Conservation (phyloP, 2,329 filamentous ascomycete species). For the Phyllosticta paracitricarpa region DNA sequence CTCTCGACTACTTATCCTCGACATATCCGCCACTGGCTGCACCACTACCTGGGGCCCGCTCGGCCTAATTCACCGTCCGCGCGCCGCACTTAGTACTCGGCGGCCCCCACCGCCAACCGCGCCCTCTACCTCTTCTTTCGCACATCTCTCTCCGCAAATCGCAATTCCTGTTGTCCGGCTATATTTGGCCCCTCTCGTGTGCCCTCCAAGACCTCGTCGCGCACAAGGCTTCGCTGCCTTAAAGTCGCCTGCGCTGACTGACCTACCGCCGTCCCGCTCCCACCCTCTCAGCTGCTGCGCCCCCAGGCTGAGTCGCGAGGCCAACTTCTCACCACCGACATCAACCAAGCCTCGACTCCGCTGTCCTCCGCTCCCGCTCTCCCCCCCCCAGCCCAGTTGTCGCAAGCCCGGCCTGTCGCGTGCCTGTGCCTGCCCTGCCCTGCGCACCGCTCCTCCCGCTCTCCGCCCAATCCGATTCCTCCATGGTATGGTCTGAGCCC, state of each 20-base stretch:
- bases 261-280: slow-evolving; percentile 3
- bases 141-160: background rate
- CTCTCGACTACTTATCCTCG: background rate
- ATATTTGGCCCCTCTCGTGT: background rate
- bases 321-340: slow-evolving; percentile 8
- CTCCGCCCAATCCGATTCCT: slow-evolving; percentile 9
- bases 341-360: background rate
- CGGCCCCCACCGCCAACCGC: slow-evolving; percentile 1
- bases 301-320: slow-evolving; percentile 11
- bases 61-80: slow-evolving; percentile 5
- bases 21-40: too few relatives aligned
- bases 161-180: slow-evolving; percentile 1
- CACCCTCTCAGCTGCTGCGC: slow-evolving; percentile 9
- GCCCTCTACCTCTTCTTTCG: slow-evolving; percentile 2
- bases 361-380: slow-evolving; percentile 1
- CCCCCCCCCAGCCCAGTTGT: background rate
- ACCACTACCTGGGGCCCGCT: background rate
- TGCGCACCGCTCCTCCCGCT: slow-evolving; percentile 4
- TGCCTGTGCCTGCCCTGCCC: slow-evolving; percentile 2
- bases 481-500: slow-evolving; percentile 21
- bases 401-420: slow-evolving; percentile 4
- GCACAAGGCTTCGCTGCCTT: background rate
- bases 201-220: background rate
- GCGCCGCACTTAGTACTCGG: slow-evolving; percentile 3
- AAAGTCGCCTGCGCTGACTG: slow-evolving; percentile 6